phyloP scores from a whole-genome alignment of 495 filamentous ascomycete genomes.

The Xylaria grammica region DNA sequence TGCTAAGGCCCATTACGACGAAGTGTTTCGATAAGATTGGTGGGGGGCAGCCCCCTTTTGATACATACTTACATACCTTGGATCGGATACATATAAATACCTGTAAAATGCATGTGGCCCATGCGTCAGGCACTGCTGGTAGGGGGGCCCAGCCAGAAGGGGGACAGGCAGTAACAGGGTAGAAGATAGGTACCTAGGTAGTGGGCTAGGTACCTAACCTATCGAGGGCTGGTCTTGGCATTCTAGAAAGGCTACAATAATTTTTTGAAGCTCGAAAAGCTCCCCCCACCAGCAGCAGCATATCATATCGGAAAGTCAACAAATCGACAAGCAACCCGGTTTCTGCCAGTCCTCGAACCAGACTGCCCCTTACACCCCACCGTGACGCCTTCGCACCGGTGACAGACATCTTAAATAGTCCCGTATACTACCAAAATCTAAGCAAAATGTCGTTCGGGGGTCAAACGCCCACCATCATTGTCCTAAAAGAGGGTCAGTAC shows the following conservation, averaged over 20 bases:
- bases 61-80: no score
- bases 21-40: no score
- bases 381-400: not conserved
- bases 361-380: not conserved
- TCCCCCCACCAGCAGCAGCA: conserved; percentile 16
- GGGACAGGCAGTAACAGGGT: no score
- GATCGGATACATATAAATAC: no score
- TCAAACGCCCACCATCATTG: conserved; percentile 97
- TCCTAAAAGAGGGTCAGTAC: conserved; percentile 91
- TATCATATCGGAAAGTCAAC: conserved; percentile 25
- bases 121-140: no score
- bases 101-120: no score
- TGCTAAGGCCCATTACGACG: no score
- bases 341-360: not conserved
- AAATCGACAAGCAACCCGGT: conserved; percentile 3
- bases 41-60: no score
- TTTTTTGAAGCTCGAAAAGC: conserved; percentile 36
- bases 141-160: no score
- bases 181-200: not conserved
- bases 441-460: conserved; percentile 90
- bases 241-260: conserved; percentile 31
- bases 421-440: not conserved
- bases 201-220: not conserved
- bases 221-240: conserved; percentile 11
- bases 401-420: not conserved